These are phyloP conservation scores for Geum urbanum DNA, from an alignment of 306 rosid genomes.

Conservation along the genomic window DNA sequence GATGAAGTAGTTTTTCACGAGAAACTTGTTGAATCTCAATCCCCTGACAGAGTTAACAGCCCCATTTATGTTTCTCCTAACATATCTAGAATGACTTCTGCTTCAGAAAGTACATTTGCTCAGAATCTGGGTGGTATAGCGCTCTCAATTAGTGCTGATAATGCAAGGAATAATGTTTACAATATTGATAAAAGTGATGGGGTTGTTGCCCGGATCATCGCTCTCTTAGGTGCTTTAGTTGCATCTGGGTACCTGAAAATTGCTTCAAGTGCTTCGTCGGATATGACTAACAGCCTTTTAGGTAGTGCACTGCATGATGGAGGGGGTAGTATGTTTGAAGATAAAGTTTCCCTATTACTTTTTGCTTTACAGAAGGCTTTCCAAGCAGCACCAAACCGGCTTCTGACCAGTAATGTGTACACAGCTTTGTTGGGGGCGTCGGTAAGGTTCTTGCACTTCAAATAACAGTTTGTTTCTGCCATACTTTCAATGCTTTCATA, in stretches of 20 bases:
- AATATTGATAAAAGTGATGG: conserved; percentile 86
- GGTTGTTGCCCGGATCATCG: conserved; percentile 77
- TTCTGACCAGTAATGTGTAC: conserved; percentile 76
- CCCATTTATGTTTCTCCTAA: conserved; percentile 42
- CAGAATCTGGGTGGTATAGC: conserved; percentile 91
- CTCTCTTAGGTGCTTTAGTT: conserved; percentile 78
- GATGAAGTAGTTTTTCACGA: conserved; percentile 38
- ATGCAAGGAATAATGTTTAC: conserved; percentile 92
- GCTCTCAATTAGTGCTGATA: conserved; percentile 85
- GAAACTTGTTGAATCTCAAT: conserved; percentile 46
- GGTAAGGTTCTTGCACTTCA: conserved; percentile 47
- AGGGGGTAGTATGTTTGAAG: conserved; percentile 89
- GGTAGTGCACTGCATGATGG: conserved; percentile 70
- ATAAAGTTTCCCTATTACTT: conserved; percentile 80
- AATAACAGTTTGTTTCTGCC: not conserved
- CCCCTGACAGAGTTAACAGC: conserved; percentile 39
- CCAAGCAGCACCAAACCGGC: conserved; percentile 87
- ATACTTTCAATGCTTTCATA: not conserved
- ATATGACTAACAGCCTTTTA: conserved; percentile 55
- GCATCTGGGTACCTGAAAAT: conserved; percentile 78
- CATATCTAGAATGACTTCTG: conserved; percentile 46
- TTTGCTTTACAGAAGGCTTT: conserved; percentile 93
- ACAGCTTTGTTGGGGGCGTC: conserved; percentile 83
- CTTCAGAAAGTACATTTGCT: conserved; percentile 47
- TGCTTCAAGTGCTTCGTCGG: conserved; percentile 46